A percentile compares a stretch with the other conserved stretches of the same genome.
Conservation (phyloP, 306 rosid species). For the Lablab purpureus region DNA sequence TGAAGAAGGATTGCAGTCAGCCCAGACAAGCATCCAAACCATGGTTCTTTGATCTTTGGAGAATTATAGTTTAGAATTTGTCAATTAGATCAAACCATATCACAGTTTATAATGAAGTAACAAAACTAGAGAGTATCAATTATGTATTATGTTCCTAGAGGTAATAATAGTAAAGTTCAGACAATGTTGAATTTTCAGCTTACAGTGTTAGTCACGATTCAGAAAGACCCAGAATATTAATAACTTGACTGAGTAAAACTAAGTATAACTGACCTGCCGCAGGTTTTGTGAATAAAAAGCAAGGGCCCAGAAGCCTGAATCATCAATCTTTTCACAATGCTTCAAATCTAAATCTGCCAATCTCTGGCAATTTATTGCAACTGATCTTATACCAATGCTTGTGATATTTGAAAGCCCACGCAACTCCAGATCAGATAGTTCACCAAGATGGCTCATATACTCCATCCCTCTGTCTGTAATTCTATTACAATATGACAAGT, state of each 20-base stretch:
- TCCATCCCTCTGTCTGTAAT: slow-evolving; percentile 65
- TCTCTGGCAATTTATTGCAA: slow-evolving; percentile 65
- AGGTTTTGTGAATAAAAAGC: slow-evolving; percentile 61
- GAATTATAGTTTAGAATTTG: background rate
- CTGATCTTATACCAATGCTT: slow-evolving; percentile 58
- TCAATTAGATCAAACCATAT: slow-evolving; percentile 32
- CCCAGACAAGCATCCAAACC: slow-evolving; percentile 25
- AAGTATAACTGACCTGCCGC: slow-evolving; percentile 58
- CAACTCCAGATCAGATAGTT: slow-evolving; percentile 65
- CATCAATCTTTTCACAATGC: slow-evolving; percentile 64
- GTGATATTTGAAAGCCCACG: slow-evolving; percentile 66
- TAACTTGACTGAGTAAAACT: slow-evolving; percentile 2
- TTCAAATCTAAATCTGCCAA: slow-evolving; percentile 68
- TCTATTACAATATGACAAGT: slow-evolving; percentile 70
- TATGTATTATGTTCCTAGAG: background rate
- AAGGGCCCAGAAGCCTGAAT: slow-evolving; percentile 69
- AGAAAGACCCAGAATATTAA: background rate
- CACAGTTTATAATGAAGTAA: background rate
- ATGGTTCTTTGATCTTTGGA: background rate
- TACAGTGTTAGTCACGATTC: background rate
- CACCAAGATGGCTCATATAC: slow-evolving; percentile 52
- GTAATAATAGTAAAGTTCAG: background rate
- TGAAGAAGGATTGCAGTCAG: background rate
- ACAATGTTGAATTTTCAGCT: background rate
- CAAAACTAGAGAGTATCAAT: slow-evolving; percentile 37